Evolutionary conservation across 495 filamentous ascomycete genomes (phyloP), one percentile per base, ranked within the genome.

Genomic region (Jackrogersella multiformis): DNA sequence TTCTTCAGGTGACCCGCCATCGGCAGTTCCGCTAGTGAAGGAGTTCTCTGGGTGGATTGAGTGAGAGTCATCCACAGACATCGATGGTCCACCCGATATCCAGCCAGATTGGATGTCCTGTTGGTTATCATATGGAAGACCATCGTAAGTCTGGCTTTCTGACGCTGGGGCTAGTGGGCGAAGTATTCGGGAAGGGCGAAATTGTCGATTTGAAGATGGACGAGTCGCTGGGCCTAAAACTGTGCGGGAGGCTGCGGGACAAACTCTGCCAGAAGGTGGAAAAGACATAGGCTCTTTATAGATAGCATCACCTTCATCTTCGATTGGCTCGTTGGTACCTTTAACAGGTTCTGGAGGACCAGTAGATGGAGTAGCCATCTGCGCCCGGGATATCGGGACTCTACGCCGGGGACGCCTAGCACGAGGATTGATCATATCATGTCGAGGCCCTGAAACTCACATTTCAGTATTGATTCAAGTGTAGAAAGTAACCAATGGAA

Each of bases 331-430:
- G 4, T n/a, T 15, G 0, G 2, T 20, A 15, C 34, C 21, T 4
- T 30, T 4, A 4, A 30, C 26, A 7, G 26, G 26, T 7, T n/a
- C 16, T 6, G n/a, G 21, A 32, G 34, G 45, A 34, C 45, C 41
- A n/a, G 23, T 21, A 32, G 44, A 20, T 0, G 34, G 23, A 34
- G 45, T 13, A n/a, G 9, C 18, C 4, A 16, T 15, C 12, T 23
- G 24, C 6, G 9, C 15, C 5, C 42, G 57, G 0, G 10, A 18
- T 16, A 21, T 16, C 10, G 12, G 4, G 5, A 28, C 41, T 3
- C 23, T 48, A 4, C 38, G 59, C n/a, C 59, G 59, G n/a, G 59
- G 59, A 0, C 59, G 59, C 7, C 18, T 20, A 2, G 45, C 49
- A 18, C 39, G 20, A 36, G 59, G 51, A 18, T 60, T 66, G 20